phyloP scores from a whole-genome alignment of 2,329 filamentous ascomycete species.

The Trichoderma polysporum region DNA sequence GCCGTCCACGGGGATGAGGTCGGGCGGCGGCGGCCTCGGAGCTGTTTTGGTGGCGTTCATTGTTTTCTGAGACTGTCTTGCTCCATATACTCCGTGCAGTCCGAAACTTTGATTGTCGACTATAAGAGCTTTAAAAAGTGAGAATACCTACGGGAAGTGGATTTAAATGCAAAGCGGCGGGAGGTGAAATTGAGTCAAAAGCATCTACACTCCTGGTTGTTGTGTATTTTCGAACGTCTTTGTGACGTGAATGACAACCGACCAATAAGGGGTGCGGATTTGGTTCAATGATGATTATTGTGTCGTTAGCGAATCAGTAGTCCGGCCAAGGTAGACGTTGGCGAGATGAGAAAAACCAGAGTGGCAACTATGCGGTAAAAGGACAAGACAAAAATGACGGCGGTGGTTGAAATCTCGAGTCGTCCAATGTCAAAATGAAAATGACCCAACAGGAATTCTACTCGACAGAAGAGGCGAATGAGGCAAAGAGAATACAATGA shows the following conservation, averaged over 20 bases:
- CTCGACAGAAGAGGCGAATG: not conserved
- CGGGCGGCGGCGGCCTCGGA: not conserved
- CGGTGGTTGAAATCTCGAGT: not conserved
- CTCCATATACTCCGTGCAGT: not conserved
- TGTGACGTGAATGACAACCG: constrained; percentile 6
- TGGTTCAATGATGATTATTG: not conserved
- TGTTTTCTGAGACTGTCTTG: not conserved
- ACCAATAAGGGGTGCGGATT: constrained; percentile 15
- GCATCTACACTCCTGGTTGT: not conserved
- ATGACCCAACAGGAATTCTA: not conserved
- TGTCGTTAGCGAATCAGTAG: not conserved
- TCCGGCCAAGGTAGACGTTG: not conserved
- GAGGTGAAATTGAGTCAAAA: not conserved
- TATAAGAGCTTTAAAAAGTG: not conserved
- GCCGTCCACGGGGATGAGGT: not conserved
- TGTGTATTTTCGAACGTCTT: not conserved
- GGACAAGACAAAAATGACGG: not conserved
- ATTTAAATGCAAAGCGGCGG: not conserved
- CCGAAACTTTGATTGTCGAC: not conserved
- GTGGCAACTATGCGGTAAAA: not conserved
- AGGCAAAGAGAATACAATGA: not conserved
- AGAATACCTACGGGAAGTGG: not conserved
- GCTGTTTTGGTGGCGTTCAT: not conserved
- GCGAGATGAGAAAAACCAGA: not conserved
- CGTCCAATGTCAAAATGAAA: not conserved